Percentiles rank a stretch among this genome's conserved stretches.
These are phyloP conservation scores for Dinochytrium kinnereticum DNA, from an alignment of 371 early-diverging fungal species.

Conservation along the genomic window DNA sequence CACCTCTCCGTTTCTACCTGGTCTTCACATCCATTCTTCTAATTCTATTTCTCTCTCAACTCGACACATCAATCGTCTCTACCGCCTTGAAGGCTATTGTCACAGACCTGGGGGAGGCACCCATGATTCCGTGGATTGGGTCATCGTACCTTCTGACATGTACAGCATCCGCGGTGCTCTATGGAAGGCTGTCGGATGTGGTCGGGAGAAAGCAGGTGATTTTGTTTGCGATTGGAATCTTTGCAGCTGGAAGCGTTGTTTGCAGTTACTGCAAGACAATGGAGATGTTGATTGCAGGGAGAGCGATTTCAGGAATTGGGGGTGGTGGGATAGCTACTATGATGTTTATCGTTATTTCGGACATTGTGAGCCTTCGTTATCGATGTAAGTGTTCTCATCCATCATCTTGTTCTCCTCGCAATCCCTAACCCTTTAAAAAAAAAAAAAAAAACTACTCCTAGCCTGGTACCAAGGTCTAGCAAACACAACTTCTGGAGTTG, in stretches of 20 bases:
- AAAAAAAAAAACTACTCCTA: neutral
- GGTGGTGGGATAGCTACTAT: slow-evolving; percentile 71
- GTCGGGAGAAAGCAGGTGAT: slow-evolving; percentile 68
- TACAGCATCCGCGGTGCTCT: slow-evolving; percentile 27
- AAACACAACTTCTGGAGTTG: slow-evolving; percentile 42
- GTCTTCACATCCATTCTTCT: neutral
- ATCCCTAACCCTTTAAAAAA: neutral
- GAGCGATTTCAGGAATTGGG: slow-evolving; percentile 72
- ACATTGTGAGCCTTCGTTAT: slow-evolving; percentile 51
- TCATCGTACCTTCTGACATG: slow-evolving; percentile 17
- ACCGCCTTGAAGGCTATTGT: slow-evolving; percentile 50
- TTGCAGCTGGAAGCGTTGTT: slow-evolving; percentile 22
- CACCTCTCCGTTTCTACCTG: slow-evolving; percentile 7
- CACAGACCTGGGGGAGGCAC: slow-evolving; percentile 58
- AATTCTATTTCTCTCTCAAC: slow-evolving; percentile 5
- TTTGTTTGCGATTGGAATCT: slow-evolving; percentile 23
- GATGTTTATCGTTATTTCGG: slow-evolving; percentile 55
- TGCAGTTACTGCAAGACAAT: slow-evolving; percentile 43
- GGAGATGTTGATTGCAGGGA: slow-evolving; percentile 68
- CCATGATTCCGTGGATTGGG: slow-evolving; percentile 57
- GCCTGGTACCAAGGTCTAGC: slow-evolving; percentile 47
- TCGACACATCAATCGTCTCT: slow-evolving; percentile 57
- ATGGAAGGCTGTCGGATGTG: slow-evolving; percentile 69
- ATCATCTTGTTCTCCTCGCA: too few species aligned
- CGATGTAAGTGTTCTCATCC: slow-evolving; percentile 43